Base-by-base conservation (phyloP, 805 yeast species). In the Jamesozyma lodderae region DNA sequence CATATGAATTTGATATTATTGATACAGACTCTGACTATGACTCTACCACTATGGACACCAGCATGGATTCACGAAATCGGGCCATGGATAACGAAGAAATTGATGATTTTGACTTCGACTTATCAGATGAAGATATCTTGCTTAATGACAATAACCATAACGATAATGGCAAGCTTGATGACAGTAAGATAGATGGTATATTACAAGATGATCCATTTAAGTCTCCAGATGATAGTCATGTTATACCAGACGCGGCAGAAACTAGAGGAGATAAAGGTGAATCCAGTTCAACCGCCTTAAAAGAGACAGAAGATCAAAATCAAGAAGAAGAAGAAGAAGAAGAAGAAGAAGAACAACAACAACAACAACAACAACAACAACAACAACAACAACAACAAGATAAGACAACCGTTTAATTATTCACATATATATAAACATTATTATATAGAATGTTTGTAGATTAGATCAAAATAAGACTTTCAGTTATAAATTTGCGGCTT, bases 1-100 rank as follows among this genome's bases (percentile, higher is more conserved):
- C 76, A 38, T 79, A 73, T 51, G 92, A 82, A 53, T 79, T 82
- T 52, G 94, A 82, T 53, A 76, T 81, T 33, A 82, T 82, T 32
- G 81, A 78, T 15, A 80, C 81, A 6, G 82, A 79, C 33, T 60
- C 66, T 7, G 66, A 63, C 22, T 58, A 57, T 32, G 65, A 62
- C 26, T 54, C 57, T 2, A 51, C 60, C 3, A 35, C 59, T 3
- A 32, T 51, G 21, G 59, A 53, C 22, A 46, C 45, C 24, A 43
- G 45, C n/a, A 15, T 43, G 3, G 46, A 41, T 17, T 37, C 52
- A 3, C 32, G 38, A 14, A 43, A 41, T 11, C 36, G 39, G 16
- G 24, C 40, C 21, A 11, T 37, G 6, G 49, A 47, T 15, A 44
- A 42, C 13, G 48, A 37, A 3, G 54, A 53, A 15, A 37, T 49